Evolutionary conservation across 192 early-diverging fungal species (phyloP).

Genomic region (Cetraspora pellucida): DNA sequence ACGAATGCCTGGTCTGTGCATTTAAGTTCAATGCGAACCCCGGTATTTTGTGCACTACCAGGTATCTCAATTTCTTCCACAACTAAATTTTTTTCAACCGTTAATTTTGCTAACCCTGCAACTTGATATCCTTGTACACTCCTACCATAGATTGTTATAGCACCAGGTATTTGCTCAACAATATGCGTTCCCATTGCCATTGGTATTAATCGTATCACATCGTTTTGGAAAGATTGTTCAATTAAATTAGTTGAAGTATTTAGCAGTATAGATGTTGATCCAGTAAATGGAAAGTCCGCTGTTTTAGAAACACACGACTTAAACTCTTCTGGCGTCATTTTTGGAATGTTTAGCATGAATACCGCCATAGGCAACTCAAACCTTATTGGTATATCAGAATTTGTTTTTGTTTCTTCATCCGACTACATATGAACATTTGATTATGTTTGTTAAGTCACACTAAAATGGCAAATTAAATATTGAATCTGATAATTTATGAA

Average conservation of each 20-base stretch:
- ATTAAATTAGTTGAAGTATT: conserved; percentile 36
- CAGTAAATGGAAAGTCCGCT: conserved; percentile 51
- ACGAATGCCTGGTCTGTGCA: conserved; percentile 59
- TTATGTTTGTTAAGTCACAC: background rate
- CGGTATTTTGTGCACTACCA: conserved; percentile 27
- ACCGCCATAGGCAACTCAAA: conserved; percentile 51
- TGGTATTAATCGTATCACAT: conserved; percentile 50
- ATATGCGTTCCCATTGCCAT: conserved; percentile 52
- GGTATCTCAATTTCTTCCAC: conserved; percentile 28
- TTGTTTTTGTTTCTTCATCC: background rate
- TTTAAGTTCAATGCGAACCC: conserved; percentile 57
- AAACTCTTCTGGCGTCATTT: conserved; percentile 53
- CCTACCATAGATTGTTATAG: conserved; percentile 62
- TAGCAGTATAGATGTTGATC: conserved; percentile 43
- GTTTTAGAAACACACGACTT: conserved; percentile 46
- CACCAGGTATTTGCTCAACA: conserved; percentile 59
- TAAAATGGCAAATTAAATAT: background rate
- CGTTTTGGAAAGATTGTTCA: conserved; percentile 47
- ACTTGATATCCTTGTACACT: conserved; percentile 58
- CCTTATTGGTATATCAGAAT: conserved; percentile 34
- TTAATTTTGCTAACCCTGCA: conserved; percentile 57
- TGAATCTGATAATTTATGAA: background rate
- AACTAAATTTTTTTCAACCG: background rate
- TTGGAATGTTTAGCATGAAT: conserved; percentile 50
- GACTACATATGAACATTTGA: background rate